phyloP scores from a whole-genome alignment of 306 rosid species.

The Heteromeles arbutifolia region DNA sequence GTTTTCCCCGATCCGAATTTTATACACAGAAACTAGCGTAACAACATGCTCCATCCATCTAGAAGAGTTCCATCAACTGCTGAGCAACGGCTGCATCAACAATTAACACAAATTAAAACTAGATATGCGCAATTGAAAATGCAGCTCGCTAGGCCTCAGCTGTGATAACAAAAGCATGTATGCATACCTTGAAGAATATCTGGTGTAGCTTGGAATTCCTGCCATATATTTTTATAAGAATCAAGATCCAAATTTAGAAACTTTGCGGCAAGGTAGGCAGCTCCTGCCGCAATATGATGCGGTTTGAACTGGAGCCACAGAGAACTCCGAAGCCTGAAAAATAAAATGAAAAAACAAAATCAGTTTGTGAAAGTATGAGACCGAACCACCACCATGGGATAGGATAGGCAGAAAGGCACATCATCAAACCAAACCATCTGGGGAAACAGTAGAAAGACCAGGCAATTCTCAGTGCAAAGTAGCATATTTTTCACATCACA shows the following conservation, averaged over 20 bases:
- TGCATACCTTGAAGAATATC: conserved; percentile 77
- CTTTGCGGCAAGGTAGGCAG: conserved; percentile 82
- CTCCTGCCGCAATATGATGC: conserved; percentile 97
- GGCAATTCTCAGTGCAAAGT: conserved; percentile 39
- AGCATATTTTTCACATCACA: conserved; percentile 56
- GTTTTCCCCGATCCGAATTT: neutral
- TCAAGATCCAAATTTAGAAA: conserved; percentile 71
- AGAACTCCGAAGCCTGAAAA: conserved; percentile 90
- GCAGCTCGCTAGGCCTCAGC: neutral
- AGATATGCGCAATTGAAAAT: neutral
- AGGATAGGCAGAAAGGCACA: conserved; percentile 23
- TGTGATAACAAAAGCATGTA: neutral
- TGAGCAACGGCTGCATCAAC: conserved; percentile 78
- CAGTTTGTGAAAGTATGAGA: conserved; percentile 9
- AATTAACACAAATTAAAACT: neutral
- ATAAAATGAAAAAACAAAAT: neutral
- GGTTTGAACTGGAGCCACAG: conserved; percentile 98
- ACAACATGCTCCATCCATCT: neutral
- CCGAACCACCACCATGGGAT: conserved; percentile 12
- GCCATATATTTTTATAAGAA: conserved; percentile 68
- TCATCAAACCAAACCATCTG: conserved; percentile 60
- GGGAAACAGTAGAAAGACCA: conserved; percentile 42
- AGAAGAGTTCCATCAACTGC: conserved; percentile 96
- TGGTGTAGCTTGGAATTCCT: conserved; percentile 84
- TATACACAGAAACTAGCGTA: neutral